A percentile compares a stretch with the other conserved stretches of the same genome.
Conservation (phyloP, 257 asterid species). For the Hygrophila difformis region DNA sequence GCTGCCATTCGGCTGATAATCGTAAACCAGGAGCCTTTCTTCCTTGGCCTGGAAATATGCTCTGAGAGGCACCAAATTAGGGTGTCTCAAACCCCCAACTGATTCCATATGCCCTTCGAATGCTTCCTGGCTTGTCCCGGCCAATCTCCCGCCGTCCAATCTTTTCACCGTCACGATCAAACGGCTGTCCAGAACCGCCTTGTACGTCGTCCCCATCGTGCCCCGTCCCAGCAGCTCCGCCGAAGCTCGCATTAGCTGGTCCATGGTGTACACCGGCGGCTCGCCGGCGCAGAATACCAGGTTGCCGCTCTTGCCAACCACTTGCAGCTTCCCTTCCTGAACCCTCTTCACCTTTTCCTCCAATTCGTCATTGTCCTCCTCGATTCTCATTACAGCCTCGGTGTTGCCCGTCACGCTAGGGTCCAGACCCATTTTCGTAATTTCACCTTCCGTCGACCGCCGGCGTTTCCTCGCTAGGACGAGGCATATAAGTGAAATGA, state of each 20-base stretch:
- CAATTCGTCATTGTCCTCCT: slow-evolving; percentile 58
- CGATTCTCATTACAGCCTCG: slow-evolving; percentile 64
- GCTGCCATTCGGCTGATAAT: slow-evolving; percentile 94
- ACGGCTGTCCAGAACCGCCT: slow-evolving; percentile 91
- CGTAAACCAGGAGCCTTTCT: slow-evolving; percentile 83
- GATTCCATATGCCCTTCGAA: slow-evolving; percentile 74
- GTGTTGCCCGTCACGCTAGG: slow-evolving; percentile 41
- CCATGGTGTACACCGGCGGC: slow-evolving; percentile 69
- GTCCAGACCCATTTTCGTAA: slow-evolving; percentile 26
- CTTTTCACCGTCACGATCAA: slow-evolving; percentile 86
- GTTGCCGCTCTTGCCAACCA: slow-evolving; percentile 41
- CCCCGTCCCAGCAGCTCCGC: slow-evolving; percentile 97
- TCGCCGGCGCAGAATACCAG: slow-evolving; percentile 82
- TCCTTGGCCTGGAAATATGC: slow-evolving; percentile 97
- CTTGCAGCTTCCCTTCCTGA: slow-evolving; percentile 42
- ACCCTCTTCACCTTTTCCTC: slow-evolving; percentile 63
- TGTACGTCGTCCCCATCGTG: slow-evolving; percentile 81
- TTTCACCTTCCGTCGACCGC: slow-evolving; percentile 11
- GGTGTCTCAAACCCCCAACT: slow-evolving; percentile 73
- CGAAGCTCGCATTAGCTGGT: slow-evolving; percentile 86
- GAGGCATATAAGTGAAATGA: slow-evolving; percentile 26
- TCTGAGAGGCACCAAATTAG: slow-evolving; percentile 79
- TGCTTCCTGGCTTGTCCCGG: slow-evolving; percentile 48
- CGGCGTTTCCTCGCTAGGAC: slow-evolving; percentile 22
- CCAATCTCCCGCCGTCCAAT: slow-evolving; percentile 66